Base-by-base conservation (phyloP, 2,329 filamentous ascomycete species). In the Parafenestella ontariensis region DNA sequence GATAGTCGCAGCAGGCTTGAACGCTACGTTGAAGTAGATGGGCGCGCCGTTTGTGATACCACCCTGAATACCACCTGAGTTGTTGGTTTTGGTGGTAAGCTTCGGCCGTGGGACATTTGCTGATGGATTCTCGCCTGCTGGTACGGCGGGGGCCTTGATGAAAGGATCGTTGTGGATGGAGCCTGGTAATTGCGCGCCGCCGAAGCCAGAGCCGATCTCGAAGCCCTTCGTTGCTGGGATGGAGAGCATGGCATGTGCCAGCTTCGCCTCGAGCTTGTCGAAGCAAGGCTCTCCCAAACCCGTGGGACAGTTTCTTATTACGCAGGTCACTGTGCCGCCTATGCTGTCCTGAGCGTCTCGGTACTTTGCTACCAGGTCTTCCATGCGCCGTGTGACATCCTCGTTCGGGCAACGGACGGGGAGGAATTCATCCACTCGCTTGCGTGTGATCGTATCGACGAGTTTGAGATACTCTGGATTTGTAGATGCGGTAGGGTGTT, bases 221-320 rank as follows among this genome's bases (percentile, higher is more conserved):
- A 98, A 98, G 49, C 90, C 94, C 80, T 98, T 99, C 33, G 90
- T 94, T 3, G 95, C 92, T 5, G 95, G 95, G 68, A 98, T 96
- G 73, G 87, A 92, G 60, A 98, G 85, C 91, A 99, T 98, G 45
- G 91, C 95, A 72, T 98, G 94, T 23, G 87, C 93, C 42, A 99
- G 87, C 73, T 85, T 86, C 7, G 95, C 95, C 81, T 99, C 93
- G 40, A 98, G 83, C 82, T 98, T 98, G 77, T 96, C 91, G 76
- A 99, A 98, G 77, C 87, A 90, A 0, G 94, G 95, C 82, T 98
- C 95, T 55, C 95, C 95, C 2, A 98, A 84, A 0, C 94, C 94
- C 36, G 86, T 85, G 24, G 94, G 95, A 7, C 87, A 86, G 70
- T 96, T 94, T 61, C 90, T 86, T 71, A 98, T 92, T 34, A 98